phyloP scores from a whole-genome alignment of 805 yeast genomes.

The Zygotorulaspora florentina region DNA sequence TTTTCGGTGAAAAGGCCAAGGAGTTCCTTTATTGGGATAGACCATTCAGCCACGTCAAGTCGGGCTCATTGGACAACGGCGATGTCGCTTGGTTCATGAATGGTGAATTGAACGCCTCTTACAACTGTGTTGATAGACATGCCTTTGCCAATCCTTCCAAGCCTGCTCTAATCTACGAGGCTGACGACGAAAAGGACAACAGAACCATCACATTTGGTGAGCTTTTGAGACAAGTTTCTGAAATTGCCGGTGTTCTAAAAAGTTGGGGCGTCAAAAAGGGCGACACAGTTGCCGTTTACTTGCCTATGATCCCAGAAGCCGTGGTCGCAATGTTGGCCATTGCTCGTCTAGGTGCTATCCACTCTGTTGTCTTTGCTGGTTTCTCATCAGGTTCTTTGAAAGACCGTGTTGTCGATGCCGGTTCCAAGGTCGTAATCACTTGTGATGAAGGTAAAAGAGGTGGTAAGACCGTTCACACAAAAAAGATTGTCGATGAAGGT shows the following conservation, averaged over 20 bases:
- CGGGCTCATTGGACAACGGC: slow-evolving; percentile 66
- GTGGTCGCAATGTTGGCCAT: slow-evolving; percentile 90
- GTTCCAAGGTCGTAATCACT: slow-evolving; percentile 81
- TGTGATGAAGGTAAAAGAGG: slow-evolving; percentile 96
- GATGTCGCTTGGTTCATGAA: slow-evolving; percentile 92
- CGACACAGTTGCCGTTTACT: slow-evolving; percentile 91
- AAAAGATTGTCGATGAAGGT: slow-evolving; percentile 94
- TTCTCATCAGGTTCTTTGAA: slow-evolving; percentile 87
- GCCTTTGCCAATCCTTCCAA: slow-evolving; percentile 85
- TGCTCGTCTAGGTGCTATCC: slow-evolving; percentile 91
- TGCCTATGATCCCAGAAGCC: slow-evolving; percentile 98
- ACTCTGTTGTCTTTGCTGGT: slow-evolving; percentile 95
- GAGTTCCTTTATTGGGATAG: slow-evolving; percentile 74
- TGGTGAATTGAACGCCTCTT: slow-evolving; percentile 89
- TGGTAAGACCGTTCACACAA: slow-evolving; percentile 87
- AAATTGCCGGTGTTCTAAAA: slow-evolving; percentile 77
- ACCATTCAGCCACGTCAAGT: slow-evolving; percentile 47
- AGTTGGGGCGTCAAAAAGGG: slow-evolving; percentile 89
- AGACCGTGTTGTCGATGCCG: slow-evolving; percentile 88
- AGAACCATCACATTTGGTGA: slow-evolving; percentile 79
- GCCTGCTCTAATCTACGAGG: slow-evolving; percentile 84
- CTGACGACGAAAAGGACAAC: slow-evolving; percentile 79
- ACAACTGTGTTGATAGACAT: slow-evolving; percentile 94
- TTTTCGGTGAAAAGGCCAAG: slow-evolving; percentile 76
- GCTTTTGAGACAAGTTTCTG: slow-evolving; percentile 75